Evolutionary conservation across 2,329 filamentous ascomycete species (phyloP).

Genomic region (Cercospora berteroae): DNA sequence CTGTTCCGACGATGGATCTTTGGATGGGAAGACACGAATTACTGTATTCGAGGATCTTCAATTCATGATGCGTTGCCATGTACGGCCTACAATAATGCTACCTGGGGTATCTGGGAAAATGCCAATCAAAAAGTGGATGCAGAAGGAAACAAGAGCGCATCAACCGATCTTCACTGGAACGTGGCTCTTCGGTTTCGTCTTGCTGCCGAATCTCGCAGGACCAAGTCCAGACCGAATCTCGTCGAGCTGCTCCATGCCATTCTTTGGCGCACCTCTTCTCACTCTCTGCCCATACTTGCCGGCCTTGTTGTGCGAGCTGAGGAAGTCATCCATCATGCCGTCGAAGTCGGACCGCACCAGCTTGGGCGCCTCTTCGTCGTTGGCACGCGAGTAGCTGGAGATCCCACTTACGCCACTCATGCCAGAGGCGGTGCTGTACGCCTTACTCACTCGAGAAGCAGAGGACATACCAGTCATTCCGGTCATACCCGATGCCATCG

Average conservation of each 20-base stretch:
- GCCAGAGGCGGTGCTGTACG: conserved; percentile 37
- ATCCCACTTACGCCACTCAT: conserved; percentile 41
- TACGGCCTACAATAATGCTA: neutral
- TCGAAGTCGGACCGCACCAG: conserved; percentile 78
- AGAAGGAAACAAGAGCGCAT: neutral
- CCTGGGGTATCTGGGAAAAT: conserved; percentile 10
- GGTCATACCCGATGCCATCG: conserved; percentile 49
- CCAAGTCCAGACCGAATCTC: conserved; percentile 62
- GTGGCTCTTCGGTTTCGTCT: conserved; percentile 9
- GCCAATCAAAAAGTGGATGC: neutral
- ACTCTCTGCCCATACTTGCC: conserved; percentile 65
- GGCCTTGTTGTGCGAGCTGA: conserved; percentile 68
- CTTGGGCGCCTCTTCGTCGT: conserved; percentile 42
- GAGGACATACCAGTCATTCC: conserved; percentile 53
- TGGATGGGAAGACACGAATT: conserved; percentile 82
- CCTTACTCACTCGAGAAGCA: conserved; percentile 41
- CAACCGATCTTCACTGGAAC: conserved; percentile 11
- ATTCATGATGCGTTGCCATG: conserved; percentile 56
- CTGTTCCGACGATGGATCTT: conserved; percentile 73
- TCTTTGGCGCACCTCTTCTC: conserved; percentile 74
- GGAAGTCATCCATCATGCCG: conserved; percentile 87
- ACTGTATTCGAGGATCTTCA: conserved; percentile 82
- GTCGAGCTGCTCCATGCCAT: conserved; percentile 83
- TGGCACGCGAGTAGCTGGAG: conserved; percentile 35
- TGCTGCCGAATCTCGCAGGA: conserved; percentile 14